phyloP scores from a whole-genome alignment of 2,329 filamentous ascomycete genomes.

The Alternaria ethzedia region DNA sequence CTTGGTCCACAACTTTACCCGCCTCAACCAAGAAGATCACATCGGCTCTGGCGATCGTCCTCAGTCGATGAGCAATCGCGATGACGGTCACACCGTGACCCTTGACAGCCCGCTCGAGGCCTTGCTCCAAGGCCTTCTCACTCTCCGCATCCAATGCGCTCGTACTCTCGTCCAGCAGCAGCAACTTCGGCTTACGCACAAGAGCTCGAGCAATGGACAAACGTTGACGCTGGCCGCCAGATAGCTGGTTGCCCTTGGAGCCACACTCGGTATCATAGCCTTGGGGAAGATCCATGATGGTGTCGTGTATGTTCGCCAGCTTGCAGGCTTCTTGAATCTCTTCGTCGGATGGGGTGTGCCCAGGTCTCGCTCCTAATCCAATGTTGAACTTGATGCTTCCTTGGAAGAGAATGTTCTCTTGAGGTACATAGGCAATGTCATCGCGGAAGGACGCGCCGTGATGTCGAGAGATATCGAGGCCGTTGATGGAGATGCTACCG shows the following conservation, averaged over 20 bases:
- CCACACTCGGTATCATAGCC: slow-evolving; percentile 67
- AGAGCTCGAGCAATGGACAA: slow-evolving; percentile 53
- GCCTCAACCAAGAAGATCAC: slow-evolving; percentile 57
- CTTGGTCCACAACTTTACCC: slow-evolving; percentile 56
- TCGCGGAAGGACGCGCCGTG: slow-evolving; percentile 51
- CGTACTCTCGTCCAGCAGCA: slow-evolving; percentile 53
- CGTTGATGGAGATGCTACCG: slow-evolving; percentile 61
- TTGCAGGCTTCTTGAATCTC: slow-evolving; percentile 72
- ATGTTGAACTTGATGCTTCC: slow-evolving; percentile 58
- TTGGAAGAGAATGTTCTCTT: slow-evolving; percentile 57
- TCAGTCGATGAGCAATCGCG: slow-evolving; percentile 54
- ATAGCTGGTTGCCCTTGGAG: slow-evolving; percentile 49
- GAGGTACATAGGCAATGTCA: slow-evolving; percentile 55
- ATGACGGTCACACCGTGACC: slow-evolving; percentile 49
- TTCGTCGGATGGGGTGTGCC: slow-evolving; percentile 60
- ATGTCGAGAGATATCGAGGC: slow-evolving; percentile 53
- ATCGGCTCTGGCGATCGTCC: slow-evolving; percentile 52
- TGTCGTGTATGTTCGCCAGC: slow-evolving; percentile 74
- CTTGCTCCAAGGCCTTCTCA: slow-evolving; percentile 50
- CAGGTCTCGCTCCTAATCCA: slow-evolving; percentile 58
- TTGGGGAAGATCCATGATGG: slow-evolving; percentile 66
- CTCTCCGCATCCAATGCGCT: slow-evolving; percentile 53
- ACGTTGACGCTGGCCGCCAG: slow-evolving; percentile 53
- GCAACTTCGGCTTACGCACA: slow-evolving; percentile 50
- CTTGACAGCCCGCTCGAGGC: slow-evolving; percentile 47